These are phyloP conservation scores for Neodidymelliopsis sp. DNA, from an alignment of 2,329 filamentous ascomycete species.

Conservation along the genomic window DNA sequence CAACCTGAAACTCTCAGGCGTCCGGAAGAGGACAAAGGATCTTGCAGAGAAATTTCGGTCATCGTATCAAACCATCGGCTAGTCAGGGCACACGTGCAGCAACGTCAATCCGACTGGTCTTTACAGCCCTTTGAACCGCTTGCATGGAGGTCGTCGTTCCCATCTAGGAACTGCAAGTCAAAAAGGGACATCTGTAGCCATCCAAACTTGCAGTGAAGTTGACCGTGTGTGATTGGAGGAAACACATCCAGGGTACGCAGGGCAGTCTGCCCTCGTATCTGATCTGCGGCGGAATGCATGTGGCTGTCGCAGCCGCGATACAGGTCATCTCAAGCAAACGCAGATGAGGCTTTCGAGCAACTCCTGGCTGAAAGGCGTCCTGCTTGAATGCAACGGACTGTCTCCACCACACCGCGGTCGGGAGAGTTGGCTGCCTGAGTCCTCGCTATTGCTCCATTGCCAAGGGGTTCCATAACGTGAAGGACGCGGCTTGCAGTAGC, in stretches of 20 bases:
- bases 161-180: constrained; percentile 1
- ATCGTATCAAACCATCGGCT: constrained; percentile 29
- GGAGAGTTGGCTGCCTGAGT: constrained; percentile 1
- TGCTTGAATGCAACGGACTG: not conserved
- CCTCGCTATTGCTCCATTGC: constrained; percentile 14
- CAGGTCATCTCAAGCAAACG: not conserved
- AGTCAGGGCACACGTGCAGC: constrained; percentile 24
- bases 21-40: constrained; percentile 42
- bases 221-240: constrained; percentile 9
- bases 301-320: constrained; percentile 9
- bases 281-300: constrained; percentile 17
- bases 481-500: constrained; percentile 13
- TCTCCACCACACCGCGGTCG: not conserved
- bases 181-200: not conserved
- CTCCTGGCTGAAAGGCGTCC: constrained; percentile 8
- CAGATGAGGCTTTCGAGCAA: constrained; percentile 3
- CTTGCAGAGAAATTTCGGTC: constrained; percentile 39
- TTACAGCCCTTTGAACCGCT: not conserved
- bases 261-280: constrained; percentile 5
- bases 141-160: not conserved
- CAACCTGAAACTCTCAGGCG: constrained; percentile 43
- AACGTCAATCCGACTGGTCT: constrained; percentile 15
- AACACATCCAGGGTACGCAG: not conserved
- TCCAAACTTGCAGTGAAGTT: constrained; percentile 1
- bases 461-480: constrained; percentile 12